Evolutionary conservation across 139 green algal species (phyloP).

Genomic region (Micractinium conductrix): DNA sequence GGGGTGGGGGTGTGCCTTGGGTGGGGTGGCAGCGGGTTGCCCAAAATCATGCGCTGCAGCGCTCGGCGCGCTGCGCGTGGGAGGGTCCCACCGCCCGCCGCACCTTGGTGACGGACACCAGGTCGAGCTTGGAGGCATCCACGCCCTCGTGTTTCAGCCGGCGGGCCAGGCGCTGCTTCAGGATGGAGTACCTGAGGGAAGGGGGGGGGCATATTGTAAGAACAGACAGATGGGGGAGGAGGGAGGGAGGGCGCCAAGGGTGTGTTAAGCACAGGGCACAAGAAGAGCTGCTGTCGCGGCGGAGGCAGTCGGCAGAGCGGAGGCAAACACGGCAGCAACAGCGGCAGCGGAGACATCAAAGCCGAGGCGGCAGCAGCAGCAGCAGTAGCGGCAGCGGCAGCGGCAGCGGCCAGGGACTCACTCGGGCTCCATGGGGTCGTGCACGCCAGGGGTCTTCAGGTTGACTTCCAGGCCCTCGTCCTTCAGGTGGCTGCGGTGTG

Average conservation of each 20-base stretch:
- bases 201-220: too few species aligned
- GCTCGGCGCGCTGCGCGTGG: neutral
- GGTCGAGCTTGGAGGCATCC: conserved; percentile 48
- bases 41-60: conserved; percentile 68
- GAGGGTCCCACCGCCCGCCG: too few species aligned
- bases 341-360: too few species aligned
- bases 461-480: conserved; percentile 40
- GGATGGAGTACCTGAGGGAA: conserved; percentile 65
- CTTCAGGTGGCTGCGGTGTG: conserved; percentile 60
- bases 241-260: neutral
- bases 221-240: neutral
- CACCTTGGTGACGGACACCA: conserved; percentile 79
- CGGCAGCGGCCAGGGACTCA: too few species aligned
- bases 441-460: conserved; percentile 64
- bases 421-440: conserved; percentile 87
- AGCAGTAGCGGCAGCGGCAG: too few species aligned
- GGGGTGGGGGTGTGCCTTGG: too few species aligned
- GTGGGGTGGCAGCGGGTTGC: conserved; percentile 56
- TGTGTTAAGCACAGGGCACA: neutral
- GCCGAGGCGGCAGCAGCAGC: too few species aligned
- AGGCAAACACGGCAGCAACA: too few species aligned
- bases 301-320: too few species aligned
- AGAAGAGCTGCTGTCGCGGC: neutral
- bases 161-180: conserved; percentile 83
- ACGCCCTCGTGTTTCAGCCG: conserved; percentile 56